phyloP scores from a whole-genome alignment of 148 eudicot species.

The Silene uniflora region DNA sequence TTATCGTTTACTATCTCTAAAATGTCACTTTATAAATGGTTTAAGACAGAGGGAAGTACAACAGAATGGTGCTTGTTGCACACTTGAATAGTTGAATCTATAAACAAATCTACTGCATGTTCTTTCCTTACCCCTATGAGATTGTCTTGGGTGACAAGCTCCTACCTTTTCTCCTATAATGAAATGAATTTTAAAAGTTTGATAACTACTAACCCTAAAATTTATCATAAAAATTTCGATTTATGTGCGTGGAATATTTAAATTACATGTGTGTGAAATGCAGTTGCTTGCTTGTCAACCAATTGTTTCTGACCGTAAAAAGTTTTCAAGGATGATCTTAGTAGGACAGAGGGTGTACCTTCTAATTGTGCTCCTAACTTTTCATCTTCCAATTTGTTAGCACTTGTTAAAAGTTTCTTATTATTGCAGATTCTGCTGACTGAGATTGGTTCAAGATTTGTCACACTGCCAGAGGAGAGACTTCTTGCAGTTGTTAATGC shows the following conservation, averaged over 20 bases:
- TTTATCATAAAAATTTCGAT: neutral
- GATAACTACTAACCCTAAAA: neutral
- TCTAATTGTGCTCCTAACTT: neutral
- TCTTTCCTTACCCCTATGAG: neutral
- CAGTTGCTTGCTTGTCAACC: neutral
- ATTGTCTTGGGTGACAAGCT: neutral
- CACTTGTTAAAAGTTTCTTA: neutral
- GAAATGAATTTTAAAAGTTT: neutral
- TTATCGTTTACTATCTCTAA: neutral
- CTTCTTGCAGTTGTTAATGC: constrained; percentile 94
- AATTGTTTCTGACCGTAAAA: neutral
- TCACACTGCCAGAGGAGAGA: constrained; percentile 95
- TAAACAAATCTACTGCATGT: no score
- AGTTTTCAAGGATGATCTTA: neutral
- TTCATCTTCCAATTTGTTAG: neutral
- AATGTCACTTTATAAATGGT: neutral
- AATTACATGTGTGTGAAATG: neutral
- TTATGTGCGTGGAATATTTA: neutral
- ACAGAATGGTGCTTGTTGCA: neutral
- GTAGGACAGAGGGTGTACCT: neutral
- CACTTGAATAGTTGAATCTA: neutral
- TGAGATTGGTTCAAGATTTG: constrained; percentile 96
- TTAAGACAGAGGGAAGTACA: neutral
- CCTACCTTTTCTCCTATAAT: neutral
- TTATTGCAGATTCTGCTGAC: constrained; percentile 73